Evolutionary conservation across 2,329 filamentous ascomycete genomes (phyloP).

Genomic region (Knufia petricola): DNA sequence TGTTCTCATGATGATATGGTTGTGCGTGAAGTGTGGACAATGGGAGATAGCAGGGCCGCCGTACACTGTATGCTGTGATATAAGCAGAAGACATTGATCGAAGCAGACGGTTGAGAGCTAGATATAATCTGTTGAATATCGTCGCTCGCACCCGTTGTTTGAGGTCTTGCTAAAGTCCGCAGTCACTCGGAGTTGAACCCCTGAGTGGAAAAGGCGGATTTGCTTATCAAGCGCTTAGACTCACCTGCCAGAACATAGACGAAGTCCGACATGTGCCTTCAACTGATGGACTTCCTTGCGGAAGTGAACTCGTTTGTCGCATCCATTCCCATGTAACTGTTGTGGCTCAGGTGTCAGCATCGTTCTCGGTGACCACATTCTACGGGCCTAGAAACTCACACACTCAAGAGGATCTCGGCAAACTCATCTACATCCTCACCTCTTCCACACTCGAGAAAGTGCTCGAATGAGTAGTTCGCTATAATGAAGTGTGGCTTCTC

Average conservation of each 20-base stretch:
- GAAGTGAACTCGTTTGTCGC: background rate
- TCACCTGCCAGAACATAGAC: background rate
- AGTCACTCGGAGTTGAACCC: background rate
- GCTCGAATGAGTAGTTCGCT: background rate
- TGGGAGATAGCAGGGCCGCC: background rate
- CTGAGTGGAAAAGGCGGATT: background rate
- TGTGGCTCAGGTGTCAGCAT: background rate
- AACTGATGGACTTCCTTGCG: background rate
- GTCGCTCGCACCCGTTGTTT: background rate
- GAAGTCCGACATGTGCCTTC: background rate
- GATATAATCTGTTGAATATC: background rate
- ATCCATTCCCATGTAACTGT: background rate
- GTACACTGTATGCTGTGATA: background rate
- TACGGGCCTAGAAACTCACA: background rate
- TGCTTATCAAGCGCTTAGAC: background rate
- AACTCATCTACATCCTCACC: constrained; percentile 1
- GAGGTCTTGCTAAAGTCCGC: background rate
- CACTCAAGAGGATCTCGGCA: constrained; percentile 4
- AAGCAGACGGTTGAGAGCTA: background rate
- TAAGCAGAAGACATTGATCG: background rate
- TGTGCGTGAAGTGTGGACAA: too few relatives aligned
- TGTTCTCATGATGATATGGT: background rate
- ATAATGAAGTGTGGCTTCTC: constrained; percentile 5
- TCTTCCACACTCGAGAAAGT: constrained; percentile 4
- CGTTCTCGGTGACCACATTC: background rate